Evolutionary conservation across 164 flowering plant species (phyloP), one percentile per base, ranked within the genome.

Genomic region (Litsea cubeba): DNA sequence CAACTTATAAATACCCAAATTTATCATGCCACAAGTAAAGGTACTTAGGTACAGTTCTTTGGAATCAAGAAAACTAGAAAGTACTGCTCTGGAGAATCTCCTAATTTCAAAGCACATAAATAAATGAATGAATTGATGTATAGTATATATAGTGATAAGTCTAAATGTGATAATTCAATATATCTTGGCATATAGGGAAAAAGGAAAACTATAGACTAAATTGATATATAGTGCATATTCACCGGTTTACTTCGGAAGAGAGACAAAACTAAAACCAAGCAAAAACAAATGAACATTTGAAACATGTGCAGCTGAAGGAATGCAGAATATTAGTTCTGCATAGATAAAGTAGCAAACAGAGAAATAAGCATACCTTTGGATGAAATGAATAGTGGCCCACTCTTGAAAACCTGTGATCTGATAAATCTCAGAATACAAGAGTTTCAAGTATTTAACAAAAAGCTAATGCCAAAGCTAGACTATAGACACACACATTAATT

Each of bases 391-490:
- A n/a, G n/a, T n/a, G n/a, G n/a, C n/a, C n/a, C n/a, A n/a, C n/a
- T n/a, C n/a, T 91, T 91, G 83, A 88, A 89, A 76, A 89, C 86
- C 95, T 91, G 88, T 78, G 76, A 35, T 30, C 46, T 30, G 15
- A 26, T 26, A 30, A 26, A 66, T 14, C 46, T 35, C 46, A 35
- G 46, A 35, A 35, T 35, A 35, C 46, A 35, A 35, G 10, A 6
- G 46, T 35, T 35, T 75, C 26, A 35, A 40, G 68, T 69, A 62
- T 60, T 62, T 25, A 26, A 25, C 10, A 58, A 15, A 62, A 2
- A n/a, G 30, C 14, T 51, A 18, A 15, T 66, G 1, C 24, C 51
- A 25, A 70, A 70, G 58, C 11, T 30, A 71, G 46, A 35, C 46
- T 35, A 35, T 35, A 35, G 46, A 35, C 7, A 35, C 46, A 35